Conservation (phyloP, 2,329 filamentous ascomycete species). For the Clonostachys solani region DNA sequence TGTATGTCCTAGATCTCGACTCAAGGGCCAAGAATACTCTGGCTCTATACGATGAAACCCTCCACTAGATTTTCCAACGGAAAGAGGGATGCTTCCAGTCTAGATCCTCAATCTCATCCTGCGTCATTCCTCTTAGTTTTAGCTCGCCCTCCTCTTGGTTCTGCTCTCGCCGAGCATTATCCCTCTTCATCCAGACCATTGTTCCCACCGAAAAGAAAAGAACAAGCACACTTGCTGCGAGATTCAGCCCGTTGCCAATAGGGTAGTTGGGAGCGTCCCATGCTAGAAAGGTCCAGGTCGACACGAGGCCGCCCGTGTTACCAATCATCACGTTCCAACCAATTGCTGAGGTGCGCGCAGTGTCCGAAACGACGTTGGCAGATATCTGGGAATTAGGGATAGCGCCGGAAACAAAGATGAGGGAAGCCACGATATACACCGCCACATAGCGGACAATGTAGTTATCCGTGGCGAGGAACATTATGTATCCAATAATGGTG, state of each 20-base stretch:
- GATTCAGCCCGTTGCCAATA: slow-evolving; percentile 68
- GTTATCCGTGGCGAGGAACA: slow-evolving; percentile 58
- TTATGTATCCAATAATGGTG: slow-evolving; percentile 65
- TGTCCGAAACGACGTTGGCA: slow-evolving; percentile 69
- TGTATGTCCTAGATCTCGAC: too few species aligned
- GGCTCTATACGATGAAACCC: too few species aligned
- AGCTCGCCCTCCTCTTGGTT: slow-evolving; percentile 35
- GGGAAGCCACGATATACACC: slow-evolving; percentile 64
- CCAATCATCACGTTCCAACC: slow-evolving; percentile 66
- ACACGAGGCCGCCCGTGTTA: slow-evolving; percentile 65
- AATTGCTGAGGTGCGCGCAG: slow-evolving; percentile 62
- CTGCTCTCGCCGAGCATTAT: slow-evolving; percentile 43
- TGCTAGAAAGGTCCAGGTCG: slow-evolving; percentile 61
- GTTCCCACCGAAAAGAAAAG: slow-evolving; percentile 43
- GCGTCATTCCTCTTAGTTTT: slow-evolving; percentile 45
- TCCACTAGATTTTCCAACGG: slow-evolving; percentile 37
- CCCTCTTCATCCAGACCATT: slow-evolving; percentile 55
- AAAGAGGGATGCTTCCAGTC: slow-evolving; percentile 66
- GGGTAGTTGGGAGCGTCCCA: slow-evolving; percentile 62
- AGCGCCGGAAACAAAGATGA: slow-evolving; percentile 59
- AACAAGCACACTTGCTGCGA: slow-evolving; percentile 50
- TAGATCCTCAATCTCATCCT: slow-evolving; percentile 51
- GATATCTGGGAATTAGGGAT: slow-evolving; percentile 64
- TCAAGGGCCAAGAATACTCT: too few species aligned
- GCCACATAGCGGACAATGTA: slow-evolving; percentile 61